Percentiles rank a stretch among this genome's conserved stretches.
Evolutionary conservation across 768 basidiomycete species (phyloP).

Genomic region (Pleurotus djamor): DNA sequence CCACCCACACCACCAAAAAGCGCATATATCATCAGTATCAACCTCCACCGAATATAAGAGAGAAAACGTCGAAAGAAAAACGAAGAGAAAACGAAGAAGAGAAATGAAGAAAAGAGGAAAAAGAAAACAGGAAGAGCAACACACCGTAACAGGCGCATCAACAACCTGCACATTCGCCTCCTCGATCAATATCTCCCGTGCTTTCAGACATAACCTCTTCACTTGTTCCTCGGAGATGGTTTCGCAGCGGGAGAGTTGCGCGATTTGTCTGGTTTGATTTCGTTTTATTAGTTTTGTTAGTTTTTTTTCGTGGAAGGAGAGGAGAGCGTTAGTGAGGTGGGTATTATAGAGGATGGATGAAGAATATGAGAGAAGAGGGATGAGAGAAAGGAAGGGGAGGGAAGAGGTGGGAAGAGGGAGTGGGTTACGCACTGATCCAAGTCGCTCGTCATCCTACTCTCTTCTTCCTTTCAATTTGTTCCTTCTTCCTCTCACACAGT

Average conservation of each 20-base stretch:
- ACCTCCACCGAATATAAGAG: too few species aligned
- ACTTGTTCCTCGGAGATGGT: constrained; percentile 96
- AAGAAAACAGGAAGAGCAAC: constrained; percentile 20
- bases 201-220: constrained; percentile 92
- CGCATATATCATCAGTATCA: too few species aligned
- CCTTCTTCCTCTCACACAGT: too few species aligned
- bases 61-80: too few species aligned
- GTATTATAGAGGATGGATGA: too few species aligned
- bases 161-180: constrained; percentile 97
- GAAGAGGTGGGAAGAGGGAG: background rate
- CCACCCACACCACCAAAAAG: background rate
- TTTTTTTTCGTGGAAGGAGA: too few species aligned
- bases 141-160: constrained; percentile 92
- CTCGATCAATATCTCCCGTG: constrained; percentile 94
- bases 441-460: too few species aligned
- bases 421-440: background rate
- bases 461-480: too few species aligned
- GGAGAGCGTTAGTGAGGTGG: too few species aligned
- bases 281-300: too few species aligned
- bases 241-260: constrained; percentile 90
- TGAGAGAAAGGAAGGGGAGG: background rate
- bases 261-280: constrained; percentile 65
- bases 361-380: too few species aligned
- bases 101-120: background rate
- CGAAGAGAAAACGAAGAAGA: constrained; percentile 12